These are phyloP conservation scores for Coprinopsis cinerea DNA, from an alignment of 768 basidiomycete genomes.

Conservation along the genomic window DNA sequence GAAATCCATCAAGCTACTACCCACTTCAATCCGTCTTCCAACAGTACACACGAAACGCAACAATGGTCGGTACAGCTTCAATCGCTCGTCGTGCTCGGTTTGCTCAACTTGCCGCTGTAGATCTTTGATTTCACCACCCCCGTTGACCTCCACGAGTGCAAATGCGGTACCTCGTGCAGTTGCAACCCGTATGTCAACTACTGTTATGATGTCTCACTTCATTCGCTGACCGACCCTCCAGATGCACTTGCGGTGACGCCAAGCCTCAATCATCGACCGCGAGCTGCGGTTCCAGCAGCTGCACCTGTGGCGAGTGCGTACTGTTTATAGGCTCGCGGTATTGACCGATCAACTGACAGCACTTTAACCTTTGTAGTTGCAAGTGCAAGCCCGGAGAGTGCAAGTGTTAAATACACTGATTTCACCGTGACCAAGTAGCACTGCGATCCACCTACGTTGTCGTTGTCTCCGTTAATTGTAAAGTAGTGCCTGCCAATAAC, in stretches of 20 bases:
- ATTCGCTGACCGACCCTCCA: too few relatives aligned
- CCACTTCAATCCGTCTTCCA: not conserved
- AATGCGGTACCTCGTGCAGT: not conserved
- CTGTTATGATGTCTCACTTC: too few relatives aligned
- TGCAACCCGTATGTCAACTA: not conserved
- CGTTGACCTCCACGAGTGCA: not conserved
- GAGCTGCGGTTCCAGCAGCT: constrained; percentile 3
- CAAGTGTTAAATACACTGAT: not conserved
- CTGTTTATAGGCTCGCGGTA: too few relatives aligned
- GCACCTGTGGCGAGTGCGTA: constrained; percentile 4
- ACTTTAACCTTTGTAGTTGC: not conserved
- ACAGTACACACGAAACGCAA: not conserved
- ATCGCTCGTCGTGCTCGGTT: not conserved
- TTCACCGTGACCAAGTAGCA: not conserved
- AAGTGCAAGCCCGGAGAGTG: not conserved
- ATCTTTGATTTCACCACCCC: not conserved
- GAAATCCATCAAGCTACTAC: too few relatives aligned
- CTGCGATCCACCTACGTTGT: too few relatives aligned
- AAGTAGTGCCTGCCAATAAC: too few relatives aligned
- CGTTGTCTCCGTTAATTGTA: too few relatives aligned
- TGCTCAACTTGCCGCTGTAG: not conserved
- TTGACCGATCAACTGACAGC: too few relatives aligned
- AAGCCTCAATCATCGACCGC: not conserved
- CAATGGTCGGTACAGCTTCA: not conserved
- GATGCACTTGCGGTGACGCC: not conserved